Percentiles rank a stretch among this genome's conserved stretches.
Conservation (phyloP, 2,329 filamentous ascomycete genomes). For the Ustulina deusta region DNA sequence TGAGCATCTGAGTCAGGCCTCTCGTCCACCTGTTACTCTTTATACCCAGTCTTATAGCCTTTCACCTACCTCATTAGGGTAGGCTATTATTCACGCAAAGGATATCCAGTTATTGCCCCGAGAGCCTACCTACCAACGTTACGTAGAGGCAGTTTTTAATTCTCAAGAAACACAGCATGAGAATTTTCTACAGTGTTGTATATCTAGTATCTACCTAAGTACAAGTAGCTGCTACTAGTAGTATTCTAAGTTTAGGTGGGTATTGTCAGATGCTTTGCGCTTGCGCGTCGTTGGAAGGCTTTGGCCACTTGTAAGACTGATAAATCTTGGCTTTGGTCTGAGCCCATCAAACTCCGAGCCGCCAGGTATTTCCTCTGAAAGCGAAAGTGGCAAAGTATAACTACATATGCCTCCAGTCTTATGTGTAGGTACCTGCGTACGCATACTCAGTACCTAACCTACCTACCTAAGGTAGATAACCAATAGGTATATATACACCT, state of each 20-base stretch:
- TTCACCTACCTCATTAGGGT: background rate
- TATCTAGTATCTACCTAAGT: background rate
- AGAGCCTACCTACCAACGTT: background rate
- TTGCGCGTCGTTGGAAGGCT: conserved; percentile 32
- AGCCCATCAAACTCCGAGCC: background rate
- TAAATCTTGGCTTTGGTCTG: background rate
- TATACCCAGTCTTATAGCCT: too few relatives aligned
- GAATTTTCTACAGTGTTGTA: background rate
- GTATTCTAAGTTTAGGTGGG: conserved; percentile 1
- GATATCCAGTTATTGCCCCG: background rate
- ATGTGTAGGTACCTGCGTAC: too few relatives aligned
- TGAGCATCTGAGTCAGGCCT: background rate
- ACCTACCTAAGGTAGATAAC: background rate
- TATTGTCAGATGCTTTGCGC: conserved; percentile 23
- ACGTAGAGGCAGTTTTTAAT: too few relatives aligned
- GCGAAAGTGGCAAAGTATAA: background rate
- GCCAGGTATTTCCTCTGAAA: background rate
- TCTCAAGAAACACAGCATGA: background rate
- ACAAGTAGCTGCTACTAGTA: background rate
- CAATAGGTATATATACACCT: too few relatives aligned
- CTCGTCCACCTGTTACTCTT: background rate
- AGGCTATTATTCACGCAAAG: background rate
- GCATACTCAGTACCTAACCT: background rate
- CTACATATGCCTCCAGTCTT: too few relatives aligned
- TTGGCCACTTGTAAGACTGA: conserved; percentile 16